A percentile compares a stretch with the other conserved stretches of the same genome.
phyloP scores from a whole-genome alignment of 768 basidiomycete genomes.

The Chiua virens region DNA sequence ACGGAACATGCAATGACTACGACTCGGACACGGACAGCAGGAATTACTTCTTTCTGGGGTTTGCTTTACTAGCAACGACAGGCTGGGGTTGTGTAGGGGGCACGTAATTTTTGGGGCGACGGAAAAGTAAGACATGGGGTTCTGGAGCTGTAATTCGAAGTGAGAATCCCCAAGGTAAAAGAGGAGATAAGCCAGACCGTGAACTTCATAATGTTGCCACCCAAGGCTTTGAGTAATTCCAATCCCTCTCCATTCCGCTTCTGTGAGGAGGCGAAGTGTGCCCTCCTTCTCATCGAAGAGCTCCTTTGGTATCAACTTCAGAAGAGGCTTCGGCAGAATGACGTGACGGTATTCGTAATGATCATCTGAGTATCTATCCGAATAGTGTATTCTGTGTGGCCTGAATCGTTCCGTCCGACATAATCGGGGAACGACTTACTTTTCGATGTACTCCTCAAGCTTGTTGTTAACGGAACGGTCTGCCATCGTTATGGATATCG shows the following conservation, averaged over 20 bases:
- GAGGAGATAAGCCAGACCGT: slow-evolving; percentile 52
- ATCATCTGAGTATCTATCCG: slow-evolving; percentile 91
- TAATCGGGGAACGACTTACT: slow-evolving; percentile 42
- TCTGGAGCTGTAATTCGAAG: slow-evolving; percentile 63
- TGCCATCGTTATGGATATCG: slow-evolving; percentile 16
- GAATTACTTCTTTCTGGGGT: slow-evolving; percentile 43
- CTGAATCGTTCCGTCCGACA: slow-evolving; percentile 13
- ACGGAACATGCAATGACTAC: slow-evolving; percentile 22
- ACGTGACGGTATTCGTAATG: slow-evolving; percentile 96
- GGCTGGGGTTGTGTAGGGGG: slow-evolving; percentile 48
- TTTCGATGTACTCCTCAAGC: slow-evolving; percentile 78
- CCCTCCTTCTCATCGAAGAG: slow-evolving; percentile 79
- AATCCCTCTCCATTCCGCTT: slow-evolving; percentile 94
- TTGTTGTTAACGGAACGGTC: slow-evolving; percentile 45
- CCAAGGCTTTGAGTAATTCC: slow-evolving; percentile 95
- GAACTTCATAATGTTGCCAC: slow-evolving; percentile 98
- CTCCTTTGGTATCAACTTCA: slow-evolving; percentile 90
- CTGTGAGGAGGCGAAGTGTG: slow-evolving; percentile 76
- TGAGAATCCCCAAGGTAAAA: slow-evolving; percentile 12
- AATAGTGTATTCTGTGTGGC: slow-evolving; percentile 79
- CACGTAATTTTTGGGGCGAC: slow-evolving; percentile 71
- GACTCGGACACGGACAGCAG: slow-evolving; percentile 5
- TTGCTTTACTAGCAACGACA: slow-evolving; percentile 39
- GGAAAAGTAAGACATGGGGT: slow-evolving; percentile 92
- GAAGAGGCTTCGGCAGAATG: slow-evolving; percentile 90